These are phyloP conservation scores for Moringa oleifera DNA, from an alignment of 345 rosid species.

Conservation along the genomic window DNA sequence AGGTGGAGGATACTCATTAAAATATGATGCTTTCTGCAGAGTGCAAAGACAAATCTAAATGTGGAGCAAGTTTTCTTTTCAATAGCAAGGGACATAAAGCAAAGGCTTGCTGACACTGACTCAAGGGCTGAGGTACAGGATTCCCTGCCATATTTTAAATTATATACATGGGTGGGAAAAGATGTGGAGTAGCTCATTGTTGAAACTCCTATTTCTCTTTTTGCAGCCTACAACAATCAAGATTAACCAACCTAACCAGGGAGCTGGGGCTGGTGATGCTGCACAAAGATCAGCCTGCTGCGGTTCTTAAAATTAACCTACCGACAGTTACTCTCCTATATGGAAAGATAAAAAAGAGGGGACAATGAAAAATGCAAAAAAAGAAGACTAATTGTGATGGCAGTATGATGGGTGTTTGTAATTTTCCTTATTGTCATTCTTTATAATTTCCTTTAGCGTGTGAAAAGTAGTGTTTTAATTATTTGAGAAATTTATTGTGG, in stretches of 20 bases:
- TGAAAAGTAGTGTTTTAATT: not conserved
- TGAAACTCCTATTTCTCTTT: not conserved
- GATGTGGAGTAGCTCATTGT: too few species aligned
- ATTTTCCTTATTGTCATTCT: not conserved
- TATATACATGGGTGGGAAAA: too few species aligned
- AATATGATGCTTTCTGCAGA: constrained; percentile 42
- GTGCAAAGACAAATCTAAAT: constrained; percentile 91
- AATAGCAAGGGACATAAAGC: constrained; percentile 87
- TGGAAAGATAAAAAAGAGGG: not conserved
- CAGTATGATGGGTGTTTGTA: not conserved
- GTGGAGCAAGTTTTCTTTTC: constrained; percentile 97
- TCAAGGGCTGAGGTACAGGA: constrained; percentile 61
- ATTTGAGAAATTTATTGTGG: too few species aligned
- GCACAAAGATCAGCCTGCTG: constrained; percentile 29
- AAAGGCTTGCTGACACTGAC: constrained; percentile 81
- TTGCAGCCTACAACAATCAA: constrained; percentile 32
- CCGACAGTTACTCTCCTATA: not conserved
- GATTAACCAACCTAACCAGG: constrained; percentile 31
- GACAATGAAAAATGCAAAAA: not conserved
- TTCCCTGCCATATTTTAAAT: constrained; percentile 8
- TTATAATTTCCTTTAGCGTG: not conserved
- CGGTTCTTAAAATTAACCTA: constrained; percentile 14
- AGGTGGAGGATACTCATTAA: constrained; percentile 4
- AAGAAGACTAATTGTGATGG: not conserved
- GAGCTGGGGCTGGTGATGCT: constrained; percentile 29